Conservation (phyloP, 768 basidiomycete species). For the Agaricus subrufescens region DNA sequence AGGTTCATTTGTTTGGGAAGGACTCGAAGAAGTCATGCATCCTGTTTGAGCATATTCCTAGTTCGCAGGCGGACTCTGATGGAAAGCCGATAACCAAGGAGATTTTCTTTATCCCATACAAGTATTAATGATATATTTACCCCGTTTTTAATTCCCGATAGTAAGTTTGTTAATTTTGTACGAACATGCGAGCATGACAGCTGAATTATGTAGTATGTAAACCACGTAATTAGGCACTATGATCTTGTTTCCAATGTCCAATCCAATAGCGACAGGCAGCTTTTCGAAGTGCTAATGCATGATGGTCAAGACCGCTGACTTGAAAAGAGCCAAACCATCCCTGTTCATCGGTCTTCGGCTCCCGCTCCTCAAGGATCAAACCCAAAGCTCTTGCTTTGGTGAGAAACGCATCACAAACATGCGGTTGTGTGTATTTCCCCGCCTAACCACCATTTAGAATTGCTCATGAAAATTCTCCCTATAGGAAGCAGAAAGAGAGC, state of each 20-base stretch:
- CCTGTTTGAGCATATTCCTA: neutral
- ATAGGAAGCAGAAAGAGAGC: neutral
- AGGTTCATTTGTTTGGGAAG: neutral
- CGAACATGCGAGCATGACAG: neutral
- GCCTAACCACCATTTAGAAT: slow-evolving; percentile 23
- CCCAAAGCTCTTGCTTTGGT: slow-evolving; percentile 32
- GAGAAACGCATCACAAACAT: slow-evolving; percentile 54
- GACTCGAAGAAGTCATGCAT: neutral
- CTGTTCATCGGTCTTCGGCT: slow-evolving; percentile 21
- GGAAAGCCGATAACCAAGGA: neutral
- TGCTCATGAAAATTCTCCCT: neutral
- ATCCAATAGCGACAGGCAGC: slow-evolving; percentile 61
- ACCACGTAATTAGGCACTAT: too few species aligned
- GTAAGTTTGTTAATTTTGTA: too few species aligned
- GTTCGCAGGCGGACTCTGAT: neutral
- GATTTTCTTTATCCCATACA: slow-evolving; percentile 3
- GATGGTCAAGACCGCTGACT: slow-evolving; percentile 42
- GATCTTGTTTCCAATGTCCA: slow-evolving; percentile 22
- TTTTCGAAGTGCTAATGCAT: slow-evolving; percentile 47
- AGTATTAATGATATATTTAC: neutral
- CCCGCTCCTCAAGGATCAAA: slow-evolving; percentile 42
- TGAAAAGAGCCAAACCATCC: slow-evolving; percentile 45
- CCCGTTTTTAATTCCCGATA: neutral
- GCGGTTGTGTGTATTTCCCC: slow-evolving; percentile 53
- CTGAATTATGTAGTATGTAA: neutral